A percentile compares a stretch with the other conserved stretches of the same genome.
These are phyloP conservation scores for Arabidopsis suecica DNA, from an alignment of 345 rosid genomes.

Conservation along the genomic window DNA sequence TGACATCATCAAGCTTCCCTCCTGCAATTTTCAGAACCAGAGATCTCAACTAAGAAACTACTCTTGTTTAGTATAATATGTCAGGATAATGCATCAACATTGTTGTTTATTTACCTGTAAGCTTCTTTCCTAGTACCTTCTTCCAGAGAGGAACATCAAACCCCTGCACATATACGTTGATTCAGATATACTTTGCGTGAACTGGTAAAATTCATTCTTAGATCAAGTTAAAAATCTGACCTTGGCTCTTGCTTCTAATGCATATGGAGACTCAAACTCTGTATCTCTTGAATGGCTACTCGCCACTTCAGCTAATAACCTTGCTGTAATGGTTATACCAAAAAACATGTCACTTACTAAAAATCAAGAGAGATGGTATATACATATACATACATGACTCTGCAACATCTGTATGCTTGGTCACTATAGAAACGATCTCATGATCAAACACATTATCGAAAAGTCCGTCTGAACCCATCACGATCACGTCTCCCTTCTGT, in stretches of 20 bases:
- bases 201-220: background rate
- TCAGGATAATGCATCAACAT: background rate
- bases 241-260: constrained; percentile 80
- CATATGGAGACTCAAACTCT: constrained; percentile 81
- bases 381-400: constrained; percentile 53
- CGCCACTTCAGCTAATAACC: constrained; percentile 82
- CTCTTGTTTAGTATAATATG: background rate
- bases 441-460: constrained; percentile 83
- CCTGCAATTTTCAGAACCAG: constrained; percentile 51
- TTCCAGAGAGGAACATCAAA: constrained; percentile 86
- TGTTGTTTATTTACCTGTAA: constrained; percentile 53
- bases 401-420: constrained; percentile 49
- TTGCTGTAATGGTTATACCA: constrained; percentile 58
- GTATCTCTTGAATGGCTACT: constrained; percentile 65
- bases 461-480: constrained; percentile 94
- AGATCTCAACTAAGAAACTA: constrained; percentile 32
- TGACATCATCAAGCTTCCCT: constrained; percentile 88
- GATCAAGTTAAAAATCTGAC: constrained; percentile 41
- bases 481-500: constrained; percentile 65
- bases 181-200: background rate
- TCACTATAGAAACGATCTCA: constrained; percentile 68
- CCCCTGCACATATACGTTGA: constrained; percentile 52
- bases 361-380: constrained; percentile 4
- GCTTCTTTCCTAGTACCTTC: constrained; percentile 77
- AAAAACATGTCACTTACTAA: constrained; percentile 26